These are phyloP conservation scores for Phytopythium aichiense DNA, from an alignment of 352 stramenopile species.

Conservation along the genomic window DNA sequence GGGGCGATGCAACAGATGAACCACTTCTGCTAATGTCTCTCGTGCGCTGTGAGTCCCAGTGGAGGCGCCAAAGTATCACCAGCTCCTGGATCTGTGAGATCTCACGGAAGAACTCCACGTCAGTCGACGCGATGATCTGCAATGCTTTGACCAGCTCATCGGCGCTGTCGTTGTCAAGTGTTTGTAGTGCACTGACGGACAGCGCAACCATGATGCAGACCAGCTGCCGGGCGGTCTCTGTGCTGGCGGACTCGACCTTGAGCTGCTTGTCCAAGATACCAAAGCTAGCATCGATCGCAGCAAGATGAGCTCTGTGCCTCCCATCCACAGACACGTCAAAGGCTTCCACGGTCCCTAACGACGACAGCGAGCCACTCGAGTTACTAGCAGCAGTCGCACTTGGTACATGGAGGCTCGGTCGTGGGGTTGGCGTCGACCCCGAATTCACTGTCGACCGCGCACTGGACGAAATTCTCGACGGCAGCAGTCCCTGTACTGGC, in stretches of 20 bases:
- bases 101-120: conserved; percentile 59
- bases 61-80: conserved; percentile 51
- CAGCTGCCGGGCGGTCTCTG: conserved; percentile 22
- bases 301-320: conserved; percentile 23
- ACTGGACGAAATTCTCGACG: not conserved
- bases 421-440: not conserved
- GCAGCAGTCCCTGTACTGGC: no score
- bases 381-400: not conserved
- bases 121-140: conserved; percentile 76
- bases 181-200: conserved; percentile 35
- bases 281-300: conserved; percentile 52
- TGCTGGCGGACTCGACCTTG: conserved; percentile 14
- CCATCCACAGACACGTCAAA: not conserved
- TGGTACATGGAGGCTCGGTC: not conserved
- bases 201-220: conserved; percentile 53
- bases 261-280: conserved; percentile 26
- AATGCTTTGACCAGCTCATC: conserved; percentile 58
- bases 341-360: no score
- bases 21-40: not conserved
- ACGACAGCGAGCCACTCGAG: not conserved
- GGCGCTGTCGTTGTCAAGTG: conserved; percentile 18
- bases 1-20: not conserved
- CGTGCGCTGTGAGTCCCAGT: conserved; percentile 37
- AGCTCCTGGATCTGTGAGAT: conserved; percentile 56
- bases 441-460: not conserved